Conservation (phyloP, 2,329 filamentous ascomycete species). For the Dothidotthia symphoricarpi region DNA sequence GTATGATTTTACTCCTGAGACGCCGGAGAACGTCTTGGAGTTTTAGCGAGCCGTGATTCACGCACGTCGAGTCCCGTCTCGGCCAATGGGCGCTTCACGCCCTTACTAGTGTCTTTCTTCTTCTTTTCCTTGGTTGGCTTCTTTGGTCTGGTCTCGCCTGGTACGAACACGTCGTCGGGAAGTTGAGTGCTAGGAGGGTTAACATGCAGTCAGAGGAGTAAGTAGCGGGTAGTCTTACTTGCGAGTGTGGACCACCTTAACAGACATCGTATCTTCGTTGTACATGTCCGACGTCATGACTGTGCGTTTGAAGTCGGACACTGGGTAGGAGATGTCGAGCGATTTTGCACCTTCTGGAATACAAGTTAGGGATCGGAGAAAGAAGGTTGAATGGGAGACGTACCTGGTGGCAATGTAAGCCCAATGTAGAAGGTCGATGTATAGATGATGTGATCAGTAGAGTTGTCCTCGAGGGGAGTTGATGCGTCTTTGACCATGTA, state of each 20-base stretch:
- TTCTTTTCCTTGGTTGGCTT: conserved; percentile 46
- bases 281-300: conserved; percentile 76
- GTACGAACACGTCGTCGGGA: conserved; percentile 83
- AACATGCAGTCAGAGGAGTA: conserved; percentile 5
- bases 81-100: conserved; percentile 45
- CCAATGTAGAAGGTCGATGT: conserved; percentile 96
- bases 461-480: conserved; percentile 24
- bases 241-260: conserved; percentile 80
- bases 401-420: conserved; percentile 74
- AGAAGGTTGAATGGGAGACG: conserved; percentile 28
- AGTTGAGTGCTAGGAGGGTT: conserved; percentile 67
- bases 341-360: conserved; percentile 61
- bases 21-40: conserved; percentile 16
- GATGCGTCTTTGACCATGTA: conserved; percentile 36
- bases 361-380: conserved; percentile 5
- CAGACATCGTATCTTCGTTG: conserved; percentile 69
- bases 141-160: conserved; percentile 62
- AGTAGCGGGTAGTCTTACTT: conserved; percentile 61
- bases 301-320: conserved; percentile 80
- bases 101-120: conserved; percentile 28
- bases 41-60: conserved; percentile 26
- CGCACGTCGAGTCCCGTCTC: conserved; percentile 50
- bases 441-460: conserved; percentile 59
- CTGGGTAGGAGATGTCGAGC: conserved; percentile 76
- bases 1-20: conserved; percentile 19